These are phyloP conservation scores for Inonotus obliquus DNA, from an alignment of 1,284 basidiomycete genomes.

Conservation along the genomic window DNA sequence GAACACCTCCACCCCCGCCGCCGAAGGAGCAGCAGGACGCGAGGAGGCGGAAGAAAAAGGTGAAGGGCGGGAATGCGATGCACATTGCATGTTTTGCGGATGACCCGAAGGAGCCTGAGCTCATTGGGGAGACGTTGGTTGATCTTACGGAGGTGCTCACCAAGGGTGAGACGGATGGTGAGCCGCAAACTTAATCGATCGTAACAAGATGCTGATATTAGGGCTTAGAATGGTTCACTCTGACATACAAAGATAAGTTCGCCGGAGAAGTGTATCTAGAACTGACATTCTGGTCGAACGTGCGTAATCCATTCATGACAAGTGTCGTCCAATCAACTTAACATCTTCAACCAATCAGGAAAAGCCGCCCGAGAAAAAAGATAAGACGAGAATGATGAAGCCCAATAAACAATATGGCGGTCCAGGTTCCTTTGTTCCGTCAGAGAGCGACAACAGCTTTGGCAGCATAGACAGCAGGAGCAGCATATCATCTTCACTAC, in stretches of 20 bases:
- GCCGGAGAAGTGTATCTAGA: slow-evolving; percentile 93
- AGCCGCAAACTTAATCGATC: slow-evolving; percentile 31
- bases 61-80: slow-evolving; percentile 76
- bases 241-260: slow-evolving; percentile 88
- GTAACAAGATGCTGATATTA: neutral
- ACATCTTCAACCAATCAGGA: slow-evolving; percentile 44
- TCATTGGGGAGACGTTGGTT: slow-evolving; percentile 89
- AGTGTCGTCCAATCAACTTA: slow-evolving; percentile 4
- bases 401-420: slow-evolving; percentile 66
- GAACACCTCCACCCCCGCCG: slow-evolving; percentile 60
- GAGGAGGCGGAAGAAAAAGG: slow-evolving; percentile 45
- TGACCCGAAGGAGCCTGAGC: slow-evolving; percentile 90
- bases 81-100: slow-evolving; percentile 89
- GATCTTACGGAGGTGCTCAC: slow-evolving; percentile 88
- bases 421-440: slow-evolving; percentile 66
- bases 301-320: slow-evolving; percentile 38
- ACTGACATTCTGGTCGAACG: slow-evolving; percentile 94
- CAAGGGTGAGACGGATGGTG: slow-evolving; percentile 95
- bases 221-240: slow-evolving; percentile 84
- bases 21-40: slow-evolving; percentile 44
- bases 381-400: slow-evolving; percentile 43
- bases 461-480: slow-evolving; percentile 34
- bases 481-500: slow-evolving; percentile 51
- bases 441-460: slow-evolving; percentile 36
- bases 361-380: slow-evolving; percentile 67